These are phyloP conservation scores for Phymatotrichopsis omnivora DNA, from an alignment of 2,329 filamentous ascomycete genomes.

Conservation along the genomic window DNA sequence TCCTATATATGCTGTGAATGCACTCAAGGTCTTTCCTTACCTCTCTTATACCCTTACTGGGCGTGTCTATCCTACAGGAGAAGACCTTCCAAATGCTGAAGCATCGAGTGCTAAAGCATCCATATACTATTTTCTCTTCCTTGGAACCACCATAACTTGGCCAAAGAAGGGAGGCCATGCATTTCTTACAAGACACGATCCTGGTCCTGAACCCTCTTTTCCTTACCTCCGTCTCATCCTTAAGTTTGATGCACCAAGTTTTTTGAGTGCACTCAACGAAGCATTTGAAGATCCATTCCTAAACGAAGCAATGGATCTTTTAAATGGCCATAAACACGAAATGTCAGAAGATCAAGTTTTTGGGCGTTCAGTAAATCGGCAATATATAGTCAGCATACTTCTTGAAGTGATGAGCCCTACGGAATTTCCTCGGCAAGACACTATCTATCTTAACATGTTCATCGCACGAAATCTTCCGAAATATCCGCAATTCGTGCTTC, in stretches of 20 bases:
- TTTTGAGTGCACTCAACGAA: conserved; percentile 91
- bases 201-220: conserved; percentile 61
- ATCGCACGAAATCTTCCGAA: conserved; percentile 92
- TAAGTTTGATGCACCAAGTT: conserved; percentile 80
- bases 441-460: conserved; percentile 97
- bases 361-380: conserved; percentile 67
- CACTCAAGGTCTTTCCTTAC: conserved; percentile 88
- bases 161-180: conserved; percentile 52
- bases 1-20: conserved; percentile 54
- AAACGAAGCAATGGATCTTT: conserved; percentile 60
- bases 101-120: conserved; percentile 71
- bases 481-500: conserved; percentile 87
- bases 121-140: conserved; percentile 89
- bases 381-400: conserved; percentile 85
- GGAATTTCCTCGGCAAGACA: conserved; percentile 68
- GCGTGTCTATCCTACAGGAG: conserved; percentile 80
- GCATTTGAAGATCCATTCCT: conserved; percentile 92
- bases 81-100: conserved; percentile 59
- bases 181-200: conserved; percentile 50
- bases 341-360: conserved; percentile 54
- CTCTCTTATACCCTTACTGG: conserved; percentile 85
- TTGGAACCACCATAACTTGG: conserved; percentile 67
- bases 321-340: conserved; percentile 39
- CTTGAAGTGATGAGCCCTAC: conserved; percentile 76
- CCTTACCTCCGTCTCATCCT: conserved; percentile 76